Evolutionary conservation across 2,329 filamentous ascomycete species (phyloP), one percentile per base, ranked within the genome.

Genomic region (Colletotrichum caudatum): DNA sequence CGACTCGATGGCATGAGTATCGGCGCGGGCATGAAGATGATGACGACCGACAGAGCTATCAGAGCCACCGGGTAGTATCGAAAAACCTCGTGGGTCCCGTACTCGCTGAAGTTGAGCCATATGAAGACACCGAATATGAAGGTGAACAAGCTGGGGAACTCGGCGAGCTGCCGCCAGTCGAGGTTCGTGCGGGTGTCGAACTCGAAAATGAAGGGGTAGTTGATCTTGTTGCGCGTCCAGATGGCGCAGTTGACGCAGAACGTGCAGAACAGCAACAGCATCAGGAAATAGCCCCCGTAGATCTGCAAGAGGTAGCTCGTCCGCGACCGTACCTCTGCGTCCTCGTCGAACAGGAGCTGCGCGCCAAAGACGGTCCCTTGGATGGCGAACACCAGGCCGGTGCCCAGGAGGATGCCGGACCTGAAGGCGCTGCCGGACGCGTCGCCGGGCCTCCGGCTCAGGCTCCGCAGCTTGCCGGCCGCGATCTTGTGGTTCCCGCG

Each of bases 191-290:
- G 88, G 65, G 92, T 91, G 83, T 98, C 95, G 78, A 97, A 96
- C 82, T 99, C 96, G 78, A 99, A 99, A 76, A 98, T 94, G 80
- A 98, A 98, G 65, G 92, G 89, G 80, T 98, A 98, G 79, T 99
- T 99, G 82, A 99, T 93, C 81, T 95, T 97, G 79, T 92, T 91
- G 63, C 84, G 85, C 7, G 90, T 90, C 94, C 95, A 99, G 20
- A 97, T 82, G 67, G 91, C 90, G 79, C 95, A 97, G 77, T 94
- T 91, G 46, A 97, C 77, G 77, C 93, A 94, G 78, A 98, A 98
- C n/a, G 97, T 83, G 12, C 92, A 84, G 77, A 97, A 92, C 26
- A 98, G 85, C 56, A 94, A 87, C 6, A 97, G 86, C 81, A 94
- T 91, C 37, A 98, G 85, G 76, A 97, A 97, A 80, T 97, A 98